Percentiles rank a stretch among this genome's conserved stretches.
phyloP scores from a whole-genome alignment of 352 stramenopile genomes.

The Halophytophthora polymorphica region DNA sequence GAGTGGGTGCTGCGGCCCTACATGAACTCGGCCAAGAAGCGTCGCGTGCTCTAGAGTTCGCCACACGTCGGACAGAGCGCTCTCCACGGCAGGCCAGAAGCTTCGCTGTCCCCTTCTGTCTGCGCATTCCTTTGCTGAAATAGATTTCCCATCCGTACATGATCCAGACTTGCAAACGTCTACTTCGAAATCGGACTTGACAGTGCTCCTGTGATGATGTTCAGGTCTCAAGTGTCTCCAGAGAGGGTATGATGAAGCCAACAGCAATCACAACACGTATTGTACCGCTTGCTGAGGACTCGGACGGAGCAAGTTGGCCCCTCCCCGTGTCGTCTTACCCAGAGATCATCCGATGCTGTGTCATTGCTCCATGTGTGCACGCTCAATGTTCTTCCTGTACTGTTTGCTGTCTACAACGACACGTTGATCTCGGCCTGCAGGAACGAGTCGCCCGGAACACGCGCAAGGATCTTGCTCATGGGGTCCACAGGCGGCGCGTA shows the following conservation, averaged over 20 bases:
- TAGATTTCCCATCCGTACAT: constrained; percentile 35
- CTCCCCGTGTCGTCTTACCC: too few species aligned
- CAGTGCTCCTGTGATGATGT: constrained; percentile 1
- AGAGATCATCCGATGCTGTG: background rate
- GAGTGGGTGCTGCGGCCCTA: constrained; percentile 99
- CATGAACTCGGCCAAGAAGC: constrained; percentile 99
- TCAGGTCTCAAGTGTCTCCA: too few species aligned
- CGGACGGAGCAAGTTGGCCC: too few species aligned
- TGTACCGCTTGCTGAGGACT: too few species aligned
- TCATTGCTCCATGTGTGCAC: background rate
- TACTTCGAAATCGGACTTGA: background rate
- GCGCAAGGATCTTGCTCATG: constrained; percentile 83
- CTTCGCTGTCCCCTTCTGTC: background rate
- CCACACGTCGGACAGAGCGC: background rate
- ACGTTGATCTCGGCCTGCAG: constrained; percentile 88
- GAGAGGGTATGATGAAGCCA: too few species aligned
- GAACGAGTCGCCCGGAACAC: constrained; percentile 85
- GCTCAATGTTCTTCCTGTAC: constrained; percentile 11
- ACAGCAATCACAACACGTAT: too few species aligned
- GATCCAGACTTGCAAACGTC: background rate
- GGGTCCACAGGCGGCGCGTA: constrained; percentile 82
- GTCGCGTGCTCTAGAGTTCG: constrained; percentile 76
- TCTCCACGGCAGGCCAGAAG: background rate
- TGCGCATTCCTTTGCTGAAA: constrained; percentile 21
- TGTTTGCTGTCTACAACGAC: constrained; percentile 47